These are phyloP conservation scores for Lipomyces sp. DNA, from an alignment of 805 yeast genomes.

Conservation along the genomic window DNA sequence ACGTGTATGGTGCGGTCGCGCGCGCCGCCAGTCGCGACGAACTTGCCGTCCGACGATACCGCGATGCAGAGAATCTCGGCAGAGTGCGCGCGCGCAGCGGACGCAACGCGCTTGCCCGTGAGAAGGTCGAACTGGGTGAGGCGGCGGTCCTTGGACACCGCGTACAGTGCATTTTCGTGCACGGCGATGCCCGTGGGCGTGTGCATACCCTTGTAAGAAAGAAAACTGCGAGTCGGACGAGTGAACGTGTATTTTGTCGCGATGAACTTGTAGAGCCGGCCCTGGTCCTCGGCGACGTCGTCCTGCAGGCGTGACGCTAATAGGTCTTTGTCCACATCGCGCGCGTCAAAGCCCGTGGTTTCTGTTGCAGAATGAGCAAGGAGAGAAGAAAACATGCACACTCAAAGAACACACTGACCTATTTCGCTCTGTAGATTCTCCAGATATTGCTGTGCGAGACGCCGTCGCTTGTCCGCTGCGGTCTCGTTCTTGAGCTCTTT, in stretches of 20 bases:
- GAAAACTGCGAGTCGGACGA: slow-evolving; percentile 15
- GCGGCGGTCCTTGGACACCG: slow-evolving; percentile 77
- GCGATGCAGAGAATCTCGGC: slow-evolving; percentile 76
- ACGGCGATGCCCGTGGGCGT: slow-evolving; percentile 18
- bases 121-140: slow-evolving; percentile 75
- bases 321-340: slow-evolving; percentile 84
- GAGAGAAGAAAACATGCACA: neutral
- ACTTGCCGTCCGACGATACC: slow-evolving; percentile 81
- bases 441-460: slow-evolving; percentile 89
- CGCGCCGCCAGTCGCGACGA: slow-evolving; percentile 85
- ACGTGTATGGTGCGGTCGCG: slow-evolving; percentile 78
- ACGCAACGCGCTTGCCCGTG: slow-evolving; percentile 66
- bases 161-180: slow-evolving; percentile 53
- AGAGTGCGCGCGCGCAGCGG: slow-evolving; percentile 56
- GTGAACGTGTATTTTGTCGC: slow-evolving; percentile 3
- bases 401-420: slow-evolving; percentile 23
- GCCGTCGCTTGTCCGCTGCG: slow-evolving; percentile 89
- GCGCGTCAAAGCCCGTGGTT: slow-evolving; percentile 68
- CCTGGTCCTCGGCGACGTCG: slow-evolving; percentile 88
- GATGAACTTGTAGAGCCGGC: slow-evolving; percentile 63
- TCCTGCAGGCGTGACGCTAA: slow-evolving; percentile 73
- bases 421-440: slow-evolving; percentile 66
- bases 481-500: slow-evolving; percentile 48
- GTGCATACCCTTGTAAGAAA: slow-evolving; percentile 10
- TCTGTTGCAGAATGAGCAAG: slow-evolving; percentile 36